These are phyloP conservation scores for Metschnikowia gelsemii DNA, from an alignment of 805 yeast genomes.

Conservation along the genomic window DNA sequence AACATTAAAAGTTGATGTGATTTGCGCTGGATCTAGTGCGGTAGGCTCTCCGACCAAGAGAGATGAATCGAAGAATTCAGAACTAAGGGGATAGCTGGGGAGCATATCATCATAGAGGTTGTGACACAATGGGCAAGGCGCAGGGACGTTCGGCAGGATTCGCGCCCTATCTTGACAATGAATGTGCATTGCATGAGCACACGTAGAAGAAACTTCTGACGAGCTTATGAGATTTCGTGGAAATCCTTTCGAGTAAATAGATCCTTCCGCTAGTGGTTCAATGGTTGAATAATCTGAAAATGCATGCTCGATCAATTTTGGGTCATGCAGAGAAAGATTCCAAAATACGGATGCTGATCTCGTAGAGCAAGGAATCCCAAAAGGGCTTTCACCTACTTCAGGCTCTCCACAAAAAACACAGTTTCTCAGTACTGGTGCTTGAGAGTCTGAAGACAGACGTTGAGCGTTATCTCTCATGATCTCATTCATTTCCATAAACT, in stretches of 20 bases:
- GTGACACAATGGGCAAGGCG: slow-evolving; percentile 59
- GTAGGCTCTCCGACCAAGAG: slow-evolving; percentile 4
- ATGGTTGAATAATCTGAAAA: slow-evolving; percentile 18
- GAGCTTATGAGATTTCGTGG: slow-evolving; percentile 23
- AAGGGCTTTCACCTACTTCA: slow-evolving; percentile 37
- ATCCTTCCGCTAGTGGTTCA: slow-evolving; percentile 20
- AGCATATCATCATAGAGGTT: slow-evolving; percentile 31
- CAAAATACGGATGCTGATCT: slow-evolving; percentile 50
- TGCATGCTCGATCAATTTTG: slow-evolving; percentile 21
- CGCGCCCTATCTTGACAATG: slow-evolving; percentile 37
- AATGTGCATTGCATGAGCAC: slow-evolving; percentile 56
- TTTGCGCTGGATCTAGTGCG: not conserved
- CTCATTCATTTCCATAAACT: slow-evolving; percentile 43
- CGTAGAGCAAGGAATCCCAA: slow-evolving; percentile 59
- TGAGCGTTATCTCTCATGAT: slow-evolving; percentile 13
- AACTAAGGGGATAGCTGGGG: slow-evolving; percentile 3
- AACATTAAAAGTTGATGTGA: not conserved
- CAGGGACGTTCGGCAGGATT: slow-evolving; percentile 26
- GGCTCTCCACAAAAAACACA: slow-evolving; percentile 29
- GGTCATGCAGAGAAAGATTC: slow-evolving; percentile 36
- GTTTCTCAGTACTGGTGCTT: slow-evolving; percentile 7
- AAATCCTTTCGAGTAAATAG: slow-evolving; percentile 8
- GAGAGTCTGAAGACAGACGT: not conserved
- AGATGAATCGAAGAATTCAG: not conserved
- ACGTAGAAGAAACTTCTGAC: slow-evolving; percentile 19